A percentile compares a stretch with the other conserved stretches of the same genome.
Evolutionary conservation across 495 filamentous ascomycete species (phyloP).

Genomic region (Lentithecium fluviatile): DNA sequence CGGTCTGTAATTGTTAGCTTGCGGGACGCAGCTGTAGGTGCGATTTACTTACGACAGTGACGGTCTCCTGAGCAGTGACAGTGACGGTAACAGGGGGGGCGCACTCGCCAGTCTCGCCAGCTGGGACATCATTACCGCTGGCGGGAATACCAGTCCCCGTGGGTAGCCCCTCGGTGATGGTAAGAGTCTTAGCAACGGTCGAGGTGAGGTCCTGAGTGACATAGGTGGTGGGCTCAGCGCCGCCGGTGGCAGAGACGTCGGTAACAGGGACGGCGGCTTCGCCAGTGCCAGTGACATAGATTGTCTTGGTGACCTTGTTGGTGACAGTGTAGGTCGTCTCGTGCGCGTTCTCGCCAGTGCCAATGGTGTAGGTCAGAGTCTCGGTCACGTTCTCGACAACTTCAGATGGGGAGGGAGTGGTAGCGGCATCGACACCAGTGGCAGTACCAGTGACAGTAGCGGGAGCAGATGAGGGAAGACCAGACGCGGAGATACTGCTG

Average conservation of each 20-base stretch:
- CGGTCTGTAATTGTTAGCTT: slow-evolving; percentile 9
- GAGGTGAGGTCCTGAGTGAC: slow-evolving; percentile 17
- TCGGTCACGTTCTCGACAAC: slow-evolving; percentile 19
- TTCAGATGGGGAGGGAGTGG: slow-evolving; percentile 2
- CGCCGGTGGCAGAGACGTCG: neutral
- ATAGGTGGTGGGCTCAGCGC: slow-evolving; percentile 20
- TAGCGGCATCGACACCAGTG: neutral
- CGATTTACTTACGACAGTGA: slow-evolving; percentile 30
- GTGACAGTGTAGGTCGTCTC: slow-evolving; percentile 21
- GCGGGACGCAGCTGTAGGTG: neutral
- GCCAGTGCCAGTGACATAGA: slow-evolving; percentile 24
- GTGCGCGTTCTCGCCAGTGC: slow-evolving; percentile 25
- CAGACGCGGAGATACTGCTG: neutral
- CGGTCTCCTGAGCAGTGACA: slow-evolving; percentile 33
- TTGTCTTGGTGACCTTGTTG: slow-evolving; percentile 31
- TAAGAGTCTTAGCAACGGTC: slow-evolving; percentile 10
- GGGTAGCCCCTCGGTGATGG: slow-evolving; percentile 4
- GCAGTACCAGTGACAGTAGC: neutral
- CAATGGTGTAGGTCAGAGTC: slow-evolving; percentile 31
- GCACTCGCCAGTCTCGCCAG: slow-evolving; percentile 15
- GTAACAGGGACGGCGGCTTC: neutral
- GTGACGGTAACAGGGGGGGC: slow-evolving; percentile 29
- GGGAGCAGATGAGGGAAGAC: neutral
- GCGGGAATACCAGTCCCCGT: slow-evolving; percentile 1
- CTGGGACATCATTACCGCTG: neutral